Percentiles rank a stretch among this genome's conserved stretches.
phyloP scores from a whole-genome alignment of 2,329 filamentous ascomycete genomes.

The Gaeumannomyces sp. region DNA sequence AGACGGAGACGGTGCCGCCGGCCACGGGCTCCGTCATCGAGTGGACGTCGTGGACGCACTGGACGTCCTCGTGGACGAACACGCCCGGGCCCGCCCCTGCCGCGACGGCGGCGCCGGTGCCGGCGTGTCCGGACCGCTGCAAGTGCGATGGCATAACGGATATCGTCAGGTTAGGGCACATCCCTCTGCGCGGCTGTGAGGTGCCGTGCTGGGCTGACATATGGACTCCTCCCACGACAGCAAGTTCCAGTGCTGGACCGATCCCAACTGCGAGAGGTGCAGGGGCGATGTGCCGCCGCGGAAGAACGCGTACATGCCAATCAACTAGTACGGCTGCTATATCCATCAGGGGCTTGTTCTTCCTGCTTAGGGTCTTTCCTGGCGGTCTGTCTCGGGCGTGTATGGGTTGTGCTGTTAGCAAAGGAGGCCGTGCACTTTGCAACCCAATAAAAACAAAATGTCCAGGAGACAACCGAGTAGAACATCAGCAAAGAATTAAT shows the following conservation, averaged over 20 bases:
- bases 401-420: no score
- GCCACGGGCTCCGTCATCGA: not conserved
- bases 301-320: not conserved
- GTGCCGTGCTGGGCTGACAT: not conserved
- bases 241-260: slow-evolving; percentile 6
- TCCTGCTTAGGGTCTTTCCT: no score
- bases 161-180: not conserved
- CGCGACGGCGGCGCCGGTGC: not conserved
- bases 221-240: not conserved
- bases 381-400: no score
- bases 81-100: not conserved
- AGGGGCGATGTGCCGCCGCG: not conserved
- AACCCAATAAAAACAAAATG: no score
- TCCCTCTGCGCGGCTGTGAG: not conserved
- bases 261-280: slow-evolving; percentile 4
- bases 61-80: not conserved
- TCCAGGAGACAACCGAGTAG: no score
- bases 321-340: no score
- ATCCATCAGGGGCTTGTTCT: no score
- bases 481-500: no score
- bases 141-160: not conserved
- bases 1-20: not conserved
- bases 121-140: not conserved
- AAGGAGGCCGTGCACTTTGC: no score
- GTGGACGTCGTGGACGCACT: not conserved